phyloP scores from a whole-genome alignment of 2,329 filamentous ascomycete genomes.

The Juglanconis sp. region DNA sequence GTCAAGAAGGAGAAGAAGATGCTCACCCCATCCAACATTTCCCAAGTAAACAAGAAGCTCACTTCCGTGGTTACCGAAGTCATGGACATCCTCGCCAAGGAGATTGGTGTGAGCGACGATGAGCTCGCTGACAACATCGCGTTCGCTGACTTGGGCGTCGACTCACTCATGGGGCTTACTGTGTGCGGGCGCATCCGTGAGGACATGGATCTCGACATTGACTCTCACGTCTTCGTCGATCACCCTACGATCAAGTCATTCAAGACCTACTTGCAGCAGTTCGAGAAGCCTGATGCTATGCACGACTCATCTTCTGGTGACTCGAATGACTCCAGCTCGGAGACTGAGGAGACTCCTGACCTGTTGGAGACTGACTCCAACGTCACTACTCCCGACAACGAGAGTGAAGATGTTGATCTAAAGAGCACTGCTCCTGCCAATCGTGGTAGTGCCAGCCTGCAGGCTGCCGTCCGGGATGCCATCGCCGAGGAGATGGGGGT shows the following conservation, averaged over 20 bases:
- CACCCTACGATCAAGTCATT: slow-evolving; percentile 52
- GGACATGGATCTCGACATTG: slow-evolving; percentile 53
- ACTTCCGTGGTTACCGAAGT: slow-evolving; percentile 44
- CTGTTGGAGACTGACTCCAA: slow-evolving; percentile 39
- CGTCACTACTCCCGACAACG: slow-evolving; percentile 51
- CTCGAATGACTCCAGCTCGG: slow-evolving; percentile 32
- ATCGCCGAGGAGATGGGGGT: slow-evolving; percentile 71
- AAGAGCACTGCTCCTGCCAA: slow-evolving; percentile 36
- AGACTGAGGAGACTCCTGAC: slow-evolving; percentile 14
- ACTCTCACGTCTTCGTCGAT: slow-evolving; percentile 52
- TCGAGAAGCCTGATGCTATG: slow-evolving; percentile 26
- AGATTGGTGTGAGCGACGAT: slow-evolving; percentile 52
- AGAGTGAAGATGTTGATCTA: slow-evolving; percentile 47
- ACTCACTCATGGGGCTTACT: slow-evolving; percentile 60
- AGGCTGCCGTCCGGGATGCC: slow-evolving; percentile 58
- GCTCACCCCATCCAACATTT: slow-evolving; percentile 44
- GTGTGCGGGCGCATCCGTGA: slow-evolving; percentile 56
- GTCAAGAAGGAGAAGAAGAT: slow-evolving; percentile 40
- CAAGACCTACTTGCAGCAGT: slow-evolving; percentile 41
- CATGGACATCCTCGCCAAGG: slow-evolving; percentile 53
- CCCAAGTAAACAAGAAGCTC: slow-evolving; percentile 49
- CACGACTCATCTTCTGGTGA: slow-evolving; percentile 25
- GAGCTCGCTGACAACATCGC: slow-evolving; percentile 55
- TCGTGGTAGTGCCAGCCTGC: slow-evolving; percentile 39
- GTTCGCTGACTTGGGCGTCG: slow-evolving; percentile 57